Conservation (phyloP, 1,284 basidiomycete species). For the Ceraceosorus bombacis region DNA sequence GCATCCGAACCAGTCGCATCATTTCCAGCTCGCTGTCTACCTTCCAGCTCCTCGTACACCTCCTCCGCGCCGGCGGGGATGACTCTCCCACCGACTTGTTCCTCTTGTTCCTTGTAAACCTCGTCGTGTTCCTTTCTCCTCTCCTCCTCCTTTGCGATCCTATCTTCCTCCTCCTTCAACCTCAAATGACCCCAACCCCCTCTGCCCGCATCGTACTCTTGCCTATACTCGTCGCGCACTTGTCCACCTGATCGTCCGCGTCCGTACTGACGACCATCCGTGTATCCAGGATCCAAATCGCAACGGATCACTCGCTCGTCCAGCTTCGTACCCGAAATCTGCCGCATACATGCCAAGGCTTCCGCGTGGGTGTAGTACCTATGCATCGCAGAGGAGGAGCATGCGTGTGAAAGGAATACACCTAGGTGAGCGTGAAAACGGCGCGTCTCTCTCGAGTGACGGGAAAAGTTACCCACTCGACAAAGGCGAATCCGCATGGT, state of each 20-base stretch:
- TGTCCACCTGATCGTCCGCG: conserved; percentile 94
- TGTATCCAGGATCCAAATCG: conserved; percentile 95
- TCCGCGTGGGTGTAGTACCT: conserved; percentile 88
- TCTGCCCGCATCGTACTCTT: conserved; percentile 78
- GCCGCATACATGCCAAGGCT: conserved; percentile 83
- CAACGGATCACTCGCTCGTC: conserved; percentile 98
- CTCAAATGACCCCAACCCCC: conserved; percentile 75
- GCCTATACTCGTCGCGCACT: conserved; percentile 81
- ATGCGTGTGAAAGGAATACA: neutral
- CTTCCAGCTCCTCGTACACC: conserved; percentile 40
- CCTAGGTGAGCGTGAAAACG: neutral
- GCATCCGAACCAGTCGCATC: conserved; percentile 6
- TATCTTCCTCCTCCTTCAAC: conserved; percentile 56
- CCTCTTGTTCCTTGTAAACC: conserved; percentile 73
- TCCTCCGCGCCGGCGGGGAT: conserved; percentile 54
- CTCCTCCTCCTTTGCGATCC: conserved; percentile 69
- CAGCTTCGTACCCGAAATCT: conserved; percentile 94
- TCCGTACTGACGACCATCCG: conserved; percentile 93
- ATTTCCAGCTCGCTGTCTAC: conserved; percentile 11
- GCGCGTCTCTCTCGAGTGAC: neutral
- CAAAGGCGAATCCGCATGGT: conserved; percentile 98
- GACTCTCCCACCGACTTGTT: conserved; percentile 70
- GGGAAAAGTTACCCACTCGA: conserved; percentile 56
- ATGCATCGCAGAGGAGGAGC: conserved; percentile 1
- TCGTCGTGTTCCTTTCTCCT: conserved; percentile 70